Evolutionary conservation across 1,284 basidiomycete genomes (phyloP), one percentile per base, ranked within the genome.

Genomic region (Butyriboletus appendiculatus): DNA sequence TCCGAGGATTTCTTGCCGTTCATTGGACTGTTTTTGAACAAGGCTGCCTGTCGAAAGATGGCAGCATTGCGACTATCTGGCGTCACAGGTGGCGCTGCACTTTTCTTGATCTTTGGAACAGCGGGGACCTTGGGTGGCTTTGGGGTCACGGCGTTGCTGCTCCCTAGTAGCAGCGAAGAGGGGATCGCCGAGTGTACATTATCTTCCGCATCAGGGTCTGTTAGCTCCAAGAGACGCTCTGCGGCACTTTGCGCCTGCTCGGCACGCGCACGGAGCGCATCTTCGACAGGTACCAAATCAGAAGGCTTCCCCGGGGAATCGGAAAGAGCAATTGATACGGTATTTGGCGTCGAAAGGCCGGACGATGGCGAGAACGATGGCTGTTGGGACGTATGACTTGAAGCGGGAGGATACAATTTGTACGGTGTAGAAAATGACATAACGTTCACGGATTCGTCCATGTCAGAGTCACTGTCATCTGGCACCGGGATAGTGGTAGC

Each of bases 181-280:
- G 85, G 83, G 15, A 86, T 77, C 16, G 76, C 72, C n/a, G 81
- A 78, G 55, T 81, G 73, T 48, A 73, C 75, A 49, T 71, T 62
- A 39, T 68, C 75, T 48, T 87, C 85, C 32, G 83, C 84, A 49
- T 90, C 88, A 16, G 86, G 81, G 57, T 92, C 88, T 20, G 89
- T 86, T 22, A 93, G 76, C 67, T 93, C 91, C 45, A 94, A 70
- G 38, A 95, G 73, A 53, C 88, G 80, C 66, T 91, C 85, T 2
- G 92, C 94, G 8, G 93, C 90, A 64, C 90, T 92, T 65, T 94
- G 87, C 0, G 92, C 94, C 66, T 95, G 93, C 59, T 90, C 90
- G 3, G 92, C 93, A 55, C 92, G 84, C 2, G 90, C 91, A 43
- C 86, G 82, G 59, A 94, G 73, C 32, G 88, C 90, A 66, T 95